Percentiles rank a stretch among this genome's conserved stretches.
Conservation (phyloP, 1,284 basidiomycete genomes). For the Leucoagaricus sp. region DNA sequence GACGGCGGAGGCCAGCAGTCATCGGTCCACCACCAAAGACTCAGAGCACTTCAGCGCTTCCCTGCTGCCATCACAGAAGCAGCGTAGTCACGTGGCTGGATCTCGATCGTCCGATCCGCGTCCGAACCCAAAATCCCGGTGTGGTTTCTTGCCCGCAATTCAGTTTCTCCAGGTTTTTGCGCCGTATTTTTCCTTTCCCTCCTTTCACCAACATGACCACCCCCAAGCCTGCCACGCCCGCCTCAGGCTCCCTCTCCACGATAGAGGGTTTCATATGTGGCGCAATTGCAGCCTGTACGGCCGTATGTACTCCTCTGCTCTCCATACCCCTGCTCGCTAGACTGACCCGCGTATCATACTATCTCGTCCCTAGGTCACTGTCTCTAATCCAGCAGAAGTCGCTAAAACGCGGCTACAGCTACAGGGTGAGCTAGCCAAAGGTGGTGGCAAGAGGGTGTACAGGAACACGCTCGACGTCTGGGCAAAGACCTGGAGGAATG, state of each 20-base stretch:
- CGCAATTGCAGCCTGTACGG: slow-evolving; percentile 85
- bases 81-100: slow-evolving; percentile 8
- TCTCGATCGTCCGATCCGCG: slow-evolving; percentile 14
- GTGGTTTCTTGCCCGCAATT: not conserved
- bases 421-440: slow-evolving; percentile 88
- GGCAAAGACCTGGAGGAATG: slow-evolving; percentile 87
- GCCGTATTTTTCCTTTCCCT: not conserved
- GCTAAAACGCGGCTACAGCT: slow-evolving; percentile 94
- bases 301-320: slow-evolving; percentile 47
- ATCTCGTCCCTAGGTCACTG: slow-evolving; percentile 58
- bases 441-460: slow-evolving; percentile 79
- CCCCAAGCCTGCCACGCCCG: slow-evolving; percentile 20
- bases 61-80: not conserved
- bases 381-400: slow-evolving; percentile 88
- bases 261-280: slow-evolving; percentile 84
- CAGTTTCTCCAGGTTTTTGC: not conserved
- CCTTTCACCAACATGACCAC: slow-evolving; percentile 12
- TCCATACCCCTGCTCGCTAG: no score
- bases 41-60: not conserved
- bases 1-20: not conserved
- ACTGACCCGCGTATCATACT: slow-evolving; percentile 1
- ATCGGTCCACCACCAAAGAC: slow-evolving; percentile 15
- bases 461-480: slow-evolving; percentile 88
- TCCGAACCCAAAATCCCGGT: not conserved
- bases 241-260: slow-evolving; percentile 49